Conservation (phyloP, 139 green algal genomes). For the Chlorella sp. region DNA sequence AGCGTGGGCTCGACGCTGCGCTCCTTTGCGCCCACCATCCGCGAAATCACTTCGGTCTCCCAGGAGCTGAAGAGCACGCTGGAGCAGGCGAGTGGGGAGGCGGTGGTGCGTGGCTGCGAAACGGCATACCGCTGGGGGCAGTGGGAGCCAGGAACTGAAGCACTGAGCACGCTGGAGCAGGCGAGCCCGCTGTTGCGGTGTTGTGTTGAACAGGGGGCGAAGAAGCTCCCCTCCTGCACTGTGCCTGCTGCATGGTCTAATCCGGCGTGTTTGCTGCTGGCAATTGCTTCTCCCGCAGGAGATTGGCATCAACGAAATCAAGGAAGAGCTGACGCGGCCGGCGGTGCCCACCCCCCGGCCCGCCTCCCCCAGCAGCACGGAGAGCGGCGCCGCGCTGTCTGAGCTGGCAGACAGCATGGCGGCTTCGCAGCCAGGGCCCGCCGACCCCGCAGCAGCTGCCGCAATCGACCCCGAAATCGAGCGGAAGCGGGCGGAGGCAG, state of each 20-base stretch:
- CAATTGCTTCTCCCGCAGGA: constrained; percentile 57
- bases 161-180: neutral
- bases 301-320: constrained; percentile 95
- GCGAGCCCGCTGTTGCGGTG: too few species aligned
- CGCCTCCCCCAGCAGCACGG: too few species aligned
- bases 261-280: neutral
- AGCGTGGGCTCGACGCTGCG: constrained; percentile 81
- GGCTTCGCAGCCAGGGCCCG: neutral
- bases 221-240: too few species aligned
- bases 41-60: constrained; percentile 89
- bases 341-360: constrained; percentile 13
- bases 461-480: constrained; percentile 82
- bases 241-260: neutral
- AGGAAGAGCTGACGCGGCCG: constrained; percentile 59
- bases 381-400: constrained; percentile 22
- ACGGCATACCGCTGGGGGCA: neutral
- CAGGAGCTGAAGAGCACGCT: constrained; percentile 91
- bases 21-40: constrained; percentile 93
- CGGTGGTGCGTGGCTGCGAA: neutral
- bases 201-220: neutral
- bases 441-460: neutral
- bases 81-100: constrained; percentile 47
- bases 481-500: constrained; percentile 74
- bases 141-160: too few species aligned
- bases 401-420: constrained; percentile 42